Conservation (phyloP, 83 land plant species). For the Diphasiastrum complanatum region DNA sequence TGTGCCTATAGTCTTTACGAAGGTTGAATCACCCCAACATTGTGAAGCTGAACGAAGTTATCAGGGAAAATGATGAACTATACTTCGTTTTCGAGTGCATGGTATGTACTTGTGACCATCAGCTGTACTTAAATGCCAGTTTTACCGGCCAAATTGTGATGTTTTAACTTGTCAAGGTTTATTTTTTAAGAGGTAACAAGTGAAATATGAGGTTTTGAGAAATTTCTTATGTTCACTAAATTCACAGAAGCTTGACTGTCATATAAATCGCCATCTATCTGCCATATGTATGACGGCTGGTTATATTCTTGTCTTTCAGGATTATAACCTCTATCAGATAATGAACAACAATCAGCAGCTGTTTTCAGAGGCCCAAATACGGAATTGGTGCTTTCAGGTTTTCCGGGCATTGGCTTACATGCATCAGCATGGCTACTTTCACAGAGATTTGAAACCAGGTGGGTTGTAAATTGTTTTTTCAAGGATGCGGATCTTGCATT, state of each 20-base stretch:
- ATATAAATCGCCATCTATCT: too few relatives aligned
- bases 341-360: constrained; percentile 47
- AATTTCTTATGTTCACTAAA: too few relatives aligned
- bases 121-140: too few relatives aligned
- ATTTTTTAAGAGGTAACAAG: too few relatives aligned
- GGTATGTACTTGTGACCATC: constrained; percentile 44
- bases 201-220: too few relatives aligned
- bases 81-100: constrained; percentile 79
- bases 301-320: constrained; percentile 31
- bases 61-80: constrained; percentile 55
- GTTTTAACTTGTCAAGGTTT: too few relatives aligned
- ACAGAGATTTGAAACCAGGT: constrained; percentile 94
- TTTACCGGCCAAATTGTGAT: too few relatives aligned
- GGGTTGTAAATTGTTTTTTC: background rate
- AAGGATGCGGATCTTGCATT: background rate
- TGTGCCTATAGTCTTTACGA: constrained; percentile 40
- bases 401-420: constrained; percentile 69
- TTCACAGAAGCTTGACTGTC: too few relatives aligned
- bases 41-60: constrained; percentile 63
- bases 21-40: constrained; percentile 72
- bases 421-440: constrained; percentile 75
- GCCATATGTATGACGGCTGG: too few relatives aligned
- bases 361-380: constrained; percentile 56
- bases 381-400: constrained; percentile 58
- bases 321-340: constrained; percentile 63